Base-by-base conservation (phyloP, 345 rosid species). In the Salix dunnii region DNA sequence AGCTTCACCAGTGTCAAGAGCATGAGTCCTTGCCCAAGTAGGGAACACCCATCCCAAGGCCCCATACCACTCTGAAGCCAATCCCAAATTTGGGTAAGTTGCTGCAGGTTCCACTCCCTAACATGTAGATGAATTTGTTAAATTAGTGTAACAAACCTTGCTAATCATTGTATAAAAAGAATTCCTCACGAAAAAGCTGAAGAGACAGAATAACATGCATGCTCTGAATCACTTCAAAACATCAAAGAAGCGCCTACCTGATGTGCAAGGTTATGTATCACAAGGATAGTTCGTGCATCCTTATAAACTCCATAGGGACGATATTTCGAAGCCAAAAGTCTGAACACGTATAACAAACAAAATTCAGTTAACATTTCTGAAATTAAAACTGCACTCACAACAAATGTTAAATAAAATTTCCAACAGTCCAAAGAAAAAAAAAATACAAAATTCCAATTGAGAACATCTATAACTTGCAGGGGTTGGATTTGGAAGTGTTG, bases 1-100 rank as follows among this genome's bases (percentile, higher is more conserved):
- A 6, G 99, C 98, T 87, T 90, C 96, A 67, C 99, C 99, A 2
- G 93, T 91, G 88, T 96, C 99, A n/a, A 96, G 98, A 66, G 99
- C 98, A 85, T 96, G 99, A 17, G 98, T 84, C 86, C 99, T 90
- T 65, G 98, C 99, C 99, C 98, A 91, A 8, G 90, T 91, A 4
- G 99, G 99, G 76, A 96, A 96, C 69, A 96, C 96, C 99, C 98
- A 93, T 72, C 83, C 99, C 33, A 93, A 77, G 25, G 98, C 97
- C 77, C 96, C 94, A 69, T 91, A 93, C 99, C 99, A 96, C 73
- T 96, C 89, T 1, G 85, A 68, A 73, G 98, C 92, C 68, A 96
- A 78, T 71, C 98, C 99, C 81, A 96, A 86, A 73, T 91, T 85
- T 81, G 83, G 77, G 70, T 81, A 96, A 28, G 87, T 90, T 55